Evolutionary conservation across 495 filamentous ascomycete species (phyloP), one percentile per base, ranked within the genome.

Genomic region (Neurospora pannonica): DNA sequence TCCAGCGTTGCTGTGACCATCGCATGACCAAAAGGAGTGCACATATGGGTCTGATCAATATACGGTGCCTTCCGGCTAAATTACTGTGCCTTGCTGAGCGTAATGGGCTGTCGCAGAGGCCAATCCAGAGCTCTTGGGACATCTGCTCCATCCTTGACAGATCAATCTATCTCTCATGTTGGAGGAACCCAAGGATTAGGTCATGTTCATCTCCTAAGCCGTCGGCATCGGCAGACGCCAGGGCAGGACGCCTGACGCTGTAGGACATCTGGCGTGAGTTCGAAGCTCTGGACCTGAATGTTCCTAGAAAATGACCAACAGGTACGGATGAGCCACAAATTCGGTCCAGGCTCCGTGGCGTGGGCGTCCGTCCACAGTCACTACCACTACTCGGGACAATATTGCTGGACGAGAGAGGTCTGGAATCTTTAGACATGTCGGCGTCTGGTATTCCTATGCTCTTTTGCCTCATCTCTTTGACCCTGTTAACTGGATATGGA

Each of bases 21-120:
- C 15, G 28, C 54, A 31, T 67, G 54, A 67, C 24, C 54, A 62
- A 34, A 19, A 15, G 13, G 24, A 19, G 54, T 3, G 24, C 13
- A 31, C 28, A 17, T 31, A 17, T 67, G 54, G 54, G 54, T 34
- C 54, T 28, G 40, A 60, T 74, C 77, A 81, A 81, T 80, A 67
- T 80, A 79, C 46, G 38, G 42, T 75, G 72, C 75, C 73, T 77
- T 79, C 24, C 76, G 80, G 79, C 80, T 81, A 82, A 81, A 82
- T 82, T 76, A 60, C 75, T 77, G 76, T 74, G 70, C 76, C 74
- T 77, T 75, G 62, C 74, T 74, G 74, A 76, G 72, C 48, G 72
- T 75, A 43, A 74, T 70, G 40, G 75, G 74, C 72, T 76, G 62
- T 43, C 73, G 67, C 46, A 73, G 72, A 72, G 74, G 42, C 75